These are phyloP conservation scores for Chondrus crispus DNA, from an alignment of 23 red algal genomes.

Conservation along the genomic window DNA sequence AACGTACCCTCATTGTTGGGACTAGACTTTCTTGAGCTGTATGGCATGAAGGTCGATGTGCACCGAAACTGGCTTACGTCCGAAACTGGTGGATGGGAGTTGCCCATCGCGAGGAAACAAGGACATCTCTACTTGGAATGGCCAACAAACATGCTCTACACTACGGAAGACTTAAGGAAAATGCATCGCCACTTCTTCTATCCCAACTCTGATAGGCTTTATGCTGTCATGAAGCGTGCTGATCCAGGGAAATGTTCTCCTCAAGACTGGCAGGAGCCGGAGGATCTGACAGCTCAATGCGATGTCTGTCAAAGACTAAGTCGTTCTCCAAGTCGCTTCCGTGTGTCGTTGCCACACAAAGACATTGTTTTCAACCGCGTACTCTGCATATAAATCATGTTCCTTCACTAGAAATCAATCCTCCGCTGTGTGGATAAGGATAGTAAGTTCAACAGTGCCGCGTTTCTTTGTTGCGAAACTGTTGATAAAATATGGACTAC, in stretches of 20 bases:
- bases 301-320: background rate
- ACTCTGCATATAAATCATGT: background rate
- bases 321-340: background rate
- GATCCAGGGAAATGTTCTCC: background rate
- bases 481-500: background rate
- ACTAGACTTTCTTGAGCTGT: too few species aligned
- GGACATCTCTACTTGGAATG: too few species aligned
- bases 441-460: background rate
- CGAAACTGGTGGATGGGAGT: too few species aligned
- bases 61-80: too few species aligned
- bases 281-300: background rate
- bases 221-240: background rate
- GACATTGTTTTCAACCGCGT: background rate
- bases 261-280: background rate
- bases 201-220: background rate
- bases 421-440: background rate
- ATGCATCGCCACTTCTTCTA: conserved; percentile 18
- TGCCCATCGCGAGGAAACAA: too few species aligned
- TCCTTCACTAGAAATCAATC: background rate
- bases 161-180: background rate
- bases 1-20: too few species aligned
- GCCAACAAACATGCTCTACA: too few species aligned
- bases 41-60: too few species aligned
- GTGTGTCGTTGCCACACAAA: background rate
- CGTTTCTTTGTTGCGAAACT: background rate